Evolutionary conservation across 768 basidiomycete species (phyloP).

Genomic region (Suillus clintonianus): DNA sequence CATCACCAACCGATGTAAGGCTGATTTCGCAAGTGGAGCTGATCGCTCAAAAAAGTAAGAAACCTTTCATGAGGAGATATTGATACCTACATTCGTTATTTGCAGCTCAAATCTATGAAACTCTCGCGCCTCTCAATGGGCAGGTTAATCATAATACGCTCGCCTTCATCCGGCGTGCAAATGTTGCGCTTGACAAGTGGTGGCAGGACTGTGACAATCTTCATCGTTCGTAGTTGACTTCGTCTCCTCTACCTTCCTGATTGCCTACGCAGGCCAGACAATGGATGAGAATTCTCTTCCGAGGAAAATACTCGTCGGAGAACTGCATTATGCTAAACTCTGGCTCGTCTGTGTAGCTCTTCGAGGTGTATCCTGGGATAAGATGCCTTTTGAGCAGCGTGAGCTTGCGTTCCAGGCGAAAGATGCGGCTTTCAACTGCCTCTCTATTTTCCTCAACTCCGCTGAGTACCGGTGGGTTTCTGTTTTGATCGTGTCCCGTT

Average conservation of each 20-base stretch:
- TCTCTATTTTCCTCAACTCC: slow-evolving; percentile 82
- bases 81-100: slow-evolving; percentile 5
- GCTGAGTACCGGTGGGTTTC: slow-evolving; percentile 72
- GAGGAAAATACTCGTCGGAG: slow-evolving; percentile 84
- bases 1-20: slow-evolving; percentile 86
- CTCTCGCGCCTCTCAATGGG: slow-evolving; percentile 81
- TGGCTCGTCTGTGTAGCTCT: slow-evolving; percentile 94
- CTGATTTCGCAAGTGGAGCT: slow-evolving; percentile 87
- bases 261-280: slow-evolving; percentile 51
- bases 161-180: slow-evolving; percentile 85
- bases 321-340: slow-evolving; percentile 90
- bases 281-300: slow-evolving; percentile 87
- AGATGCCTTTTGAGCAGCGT: slow-evolving; percentile 93
- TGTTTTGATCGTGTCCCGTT: neutral
- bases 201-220: slow-evolving; percentile 86
- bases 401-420: slow-evolving; percentile 95
- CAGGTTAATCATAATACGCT: slow-evolving; percentile 84
- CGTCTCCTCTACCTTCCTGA: slow-evolving; percentile 1
- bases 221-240: slow-evolving; percentile 56
- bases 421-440: slow-evolving; percentile 84
- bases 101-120: slow-evolving; percentile 91
- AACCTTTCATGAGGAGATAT: neutral
- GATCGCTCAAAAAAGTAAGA: slow-evolving; percentile 86
- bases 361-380: slow-evolving; percentile 92
- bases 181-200: slow-evolving; percentile 87